phyloP scores from a whole-genome alignment of 2,329 filamentous ascomycete genomes.

The Penicillium sp. region DNA sequence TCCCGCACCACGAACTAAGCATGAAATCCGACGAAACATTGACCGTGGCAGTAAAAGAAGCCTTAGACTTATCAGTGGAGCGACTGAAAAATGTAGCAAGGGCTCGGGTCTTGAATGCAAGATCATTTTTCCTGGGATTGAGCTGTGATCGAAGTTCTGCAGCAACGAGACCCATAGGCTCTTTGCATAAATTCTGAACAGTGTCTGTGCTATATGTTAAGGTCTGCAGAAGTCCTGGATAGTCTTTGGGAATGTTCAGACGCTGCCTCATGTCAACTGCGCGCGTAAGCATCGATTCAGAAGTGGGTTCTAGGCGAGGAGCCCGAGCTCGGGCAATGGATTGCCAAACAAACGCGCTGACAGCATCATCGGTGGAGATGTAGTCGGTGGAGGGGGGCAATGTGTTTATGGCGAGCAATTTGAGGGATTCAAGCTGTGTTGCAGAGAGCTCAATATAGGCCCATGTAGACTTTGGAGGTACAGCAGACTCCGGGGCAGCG shows the following conservation, averaged over 20 bases:
- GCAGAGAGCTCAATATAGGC: slow-evolving; percentile 16
- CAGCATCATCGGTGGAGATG: slow-evolving; percentile 55
- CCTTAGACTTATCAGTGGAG: slow-evolving; percentile 35
- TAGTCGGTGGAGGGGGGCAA: slow-evolving; percentile 30
- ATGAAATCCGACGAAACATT: slow-evolving; percentile 48
- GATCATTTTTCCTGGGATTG: slow-evolving; percentile 26
- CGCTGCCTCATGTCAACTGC: slow-evolving; percentile 50
- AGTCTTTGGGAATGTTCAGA: slow-evolving; percentile 44
- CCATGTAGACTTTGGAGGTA: slow-evolving; percentile 8
- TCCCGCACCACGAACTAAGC: slow-evolving; percentile 57
- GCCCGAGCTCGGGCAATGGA: slow-evolving; percentile 44
- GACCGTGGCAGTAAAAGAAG: slow-evolving; percentile 30
- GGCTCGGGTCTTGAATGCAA: slow-evolving; percentile 39
- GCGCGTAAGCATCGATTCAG: slow-evolving; percentile 43
- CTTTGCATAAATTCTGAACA: slow-evolving; percentile 29
- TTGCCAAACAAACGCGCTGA: slow-evolving; percentile 55
- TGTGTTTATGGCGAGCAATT: slow-evolving; percentile 7
- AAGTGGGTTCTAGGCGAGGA: slow-evolving; percentile 30
- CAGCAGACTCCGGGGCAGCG: not conserved
- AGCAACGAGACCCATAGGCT: slow-evolving; percentile 38
- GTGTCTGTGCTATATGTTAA: slow-evolving; percentile 45
- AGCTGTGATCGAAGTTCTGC: slow-evolving; percentile 43
- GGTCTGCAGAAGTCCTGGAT: slow-evolving; percentile 51
- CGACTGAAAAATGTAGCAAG: slow-evolving; percentile 43
- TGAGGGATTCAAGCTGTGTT: slow-evolving; percentile 10